Evolutionary conservation across 2,329 filamentous ascomycete genomes (phyloP).

Genomic region (Ceratocystis huliohia): DNA sequence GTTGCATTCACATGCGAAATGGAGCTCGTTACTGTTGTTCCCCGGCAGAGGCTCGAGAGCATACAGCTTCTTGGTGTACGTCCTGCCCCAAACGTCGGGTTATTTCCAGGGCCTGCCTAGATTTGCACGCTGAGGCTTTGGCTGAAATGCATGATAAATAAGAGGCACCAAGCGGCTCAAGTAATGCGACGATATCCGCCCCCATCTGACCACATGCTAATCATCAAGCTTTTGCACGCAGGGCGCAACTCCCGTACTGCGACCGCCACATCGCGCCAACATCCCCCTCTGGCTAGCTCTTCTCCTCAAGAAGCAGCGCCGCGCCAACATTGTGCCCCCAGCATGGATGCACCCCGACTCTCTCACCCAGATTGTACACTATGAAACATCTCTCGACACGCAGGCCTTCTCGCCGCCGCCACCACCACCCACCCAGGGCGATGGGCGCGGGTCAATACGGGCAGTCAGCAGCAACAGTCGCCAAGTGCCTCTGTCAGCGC

Average conservation of each 20-base stretch:
- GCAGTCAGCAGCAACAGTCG: constrained; percentile 29
- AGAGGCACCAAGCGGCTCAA: neutral
- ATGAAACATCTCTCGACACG: constrained; percentile 62
- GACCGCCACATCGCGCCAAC: constrained; percentile 65
- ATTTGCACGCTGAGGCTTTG: too few relatives aligned
- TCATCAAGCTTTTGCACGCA: constrained; percentile 29
- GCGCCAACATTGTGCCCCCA: constrained; percentile 84
- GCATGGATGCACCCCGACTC: constrained; percentile 73
- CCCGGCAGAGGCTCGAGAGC: constrained; percentile 75
- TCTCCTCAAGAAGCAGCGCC: constrained; percentile 83
- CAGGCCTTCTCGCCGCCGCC: constrained; percentile 68
- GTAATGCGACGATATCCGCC: too few relatives aligned
- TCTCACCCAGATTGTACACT: constrained; percentile 62
- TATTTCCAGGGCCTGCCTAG: too few relatives aligned
- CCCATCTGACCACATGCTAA: too few relatives aligned
- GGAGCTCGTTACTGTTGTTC: constrained; percentile 87
- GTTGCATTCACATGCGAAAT: constrained; percentile 94
- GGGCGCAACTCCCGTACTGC: constrained; percentile 65
- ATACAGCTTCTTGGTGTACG: constrained; percentile 76
- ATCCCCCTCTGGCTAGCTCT: constrained; percentile 91
- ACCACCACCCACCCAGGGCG: constrained; percentile 32
- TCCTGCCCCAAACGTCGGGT: constrained; percentile 25
- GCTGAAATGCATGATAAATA: neutral
- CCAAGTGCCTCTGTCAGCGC: constrained; percentile 43
- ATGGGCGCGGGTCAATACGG: constrained; percentile 40